Conservation (phyloP, 495 filamentous ascomycete species). For the Penicilliopsis zonata region DNA sequence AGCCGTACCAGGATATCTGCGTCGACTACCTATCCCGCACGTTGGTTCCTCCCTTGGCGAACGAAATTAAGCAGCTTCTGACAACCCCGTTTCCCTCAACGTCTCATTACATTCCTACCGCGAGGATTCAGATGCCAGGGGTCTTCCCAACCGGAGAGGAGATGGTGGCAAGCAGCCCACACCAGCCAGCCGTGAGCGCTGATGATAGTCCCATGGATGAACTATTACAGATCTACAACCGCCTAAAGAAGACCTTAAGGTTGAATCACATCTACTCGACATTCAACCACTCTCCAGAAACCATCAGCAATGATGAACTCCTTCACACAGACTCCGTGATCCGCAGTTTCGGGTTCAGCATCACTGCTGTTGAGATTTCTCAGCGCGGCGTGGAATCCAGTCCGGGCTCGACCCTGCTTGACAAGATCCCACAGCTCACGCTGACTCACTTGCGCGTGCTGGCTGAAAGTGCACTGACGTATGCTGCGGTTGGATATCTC, state of each 20-base stretch:
- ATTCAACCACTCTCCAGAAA: slow-evolving; percentile 29
- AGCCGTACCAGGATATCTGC: slow-evolving; percentile 46
- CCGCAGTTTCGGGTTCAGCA: slow-evolving; percentile 70
- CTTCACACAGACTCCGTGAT: slow-evolving; percentile 58
- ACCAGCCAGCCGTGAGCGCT: slow-evolving; percentile 22
- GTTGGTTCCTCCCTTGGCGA: slow-evolving; percentile 48
- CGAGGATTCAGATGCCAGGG: slow-evolving; percentile 38
- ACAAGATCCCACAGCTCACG: slow-evolving; percentile 68
- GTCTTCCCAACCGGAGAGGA: slow-evolving; percentile 30
- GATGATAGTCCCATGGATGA: slow-evolving; percentile 45
- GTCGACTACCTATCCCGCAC: slow-evolving; percentile 46
- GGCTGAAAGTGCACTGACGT: slow-evolving; percentile 78
- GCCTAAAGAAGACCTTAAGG: slow-evolving; percentile 65
- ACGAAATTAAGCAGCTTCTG: slow-evolving; percentile 40
- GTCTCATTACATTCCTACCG: slow-evolving; percentile 13
- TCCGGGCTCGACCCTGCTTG: slow-evolving; percentile 63
- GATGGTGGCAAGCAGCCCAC: slow-evolving; percentile 15
- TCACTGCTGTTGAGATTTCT: slow-evolving; percentile 81
- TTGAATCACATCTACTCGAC: slow-evolving; percentile 53
- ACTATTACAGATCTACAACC: slow-evolving; percentile 66
- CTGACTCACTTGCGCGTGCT: slow-evolving; percentile 85
- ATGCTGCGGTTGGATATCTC: slow-evolving; percentile 64
- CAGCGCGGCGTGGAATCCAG: slow-evolving; percentile 77
- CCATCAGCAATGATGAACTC: slow-evolving; percentile 34
- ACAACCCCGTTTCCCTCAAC: slow-evolving; percentile 19